Conservation (phyloP, 352 stramenopile species). For the Phytophthora boehmeriae region DNA sequence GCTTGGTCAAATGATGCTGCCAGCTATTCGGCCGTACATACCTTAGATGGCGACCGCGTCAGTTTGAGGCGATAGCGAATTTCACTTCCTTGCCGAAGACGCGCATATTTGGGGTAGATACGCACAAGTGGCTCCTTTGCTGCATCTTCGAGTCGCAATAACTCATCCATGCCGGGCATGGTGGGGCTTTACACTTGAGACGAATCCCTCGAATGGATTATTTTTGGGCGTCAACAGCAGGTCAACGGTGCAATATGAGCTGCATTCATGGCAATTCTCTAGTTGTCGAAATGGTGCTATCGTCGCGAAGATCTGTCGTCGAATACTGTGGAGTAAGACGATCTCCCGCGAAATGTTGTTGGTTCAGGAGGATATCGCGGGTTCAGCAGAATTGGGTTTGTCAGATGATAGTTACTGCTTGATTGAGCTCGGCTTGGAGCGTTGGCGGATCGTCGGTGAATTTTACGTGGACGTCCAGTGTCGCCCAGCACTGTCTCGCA, state of each 20-base stretch:
- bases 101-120: constrained; percentile 65
- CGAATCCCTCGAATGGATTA: constrained; percentile 4
- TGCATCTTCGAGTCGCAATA: constrained; percentile 19
- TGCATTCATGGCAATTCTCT: neutral
- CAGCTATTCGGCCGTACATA: constrained; percentile 10
- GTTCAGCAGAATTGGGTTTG: constrained; percentile 60
- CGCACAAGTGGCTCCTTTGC: constrained; percentile 54
- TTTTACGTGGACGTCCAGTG: constrained; percentile 25
- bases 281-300: constrained; percentile 28
- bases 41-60: constrained; percentile 49
- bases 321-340: constrained; percentile 47
- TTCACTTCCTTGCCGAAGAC: constrained; percentile 64
- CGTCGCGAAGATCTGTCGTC: constrained; percentile 28
- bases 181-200: neutral
- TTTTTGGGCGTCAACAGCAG: constrained; percentile 18
- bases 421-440: neutral
- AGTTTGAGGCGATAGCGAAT: constrained; percentile 71
- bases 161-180: constrained; percentile 17
- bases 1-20: neutral
- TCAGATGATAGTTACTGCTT: constrained; percentile 19
- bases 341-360: constrained; percentile 42
- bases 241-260: neutral
- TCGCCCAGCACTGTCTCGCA: constrained; percentile 10
- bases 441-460: constrained; percentile 7
- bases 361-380: constrained; percentile 52